phyloP scores from a whole-genome alignment of 805 yeast genomes.

The Maudiozyma saulgeensis region DNA sequence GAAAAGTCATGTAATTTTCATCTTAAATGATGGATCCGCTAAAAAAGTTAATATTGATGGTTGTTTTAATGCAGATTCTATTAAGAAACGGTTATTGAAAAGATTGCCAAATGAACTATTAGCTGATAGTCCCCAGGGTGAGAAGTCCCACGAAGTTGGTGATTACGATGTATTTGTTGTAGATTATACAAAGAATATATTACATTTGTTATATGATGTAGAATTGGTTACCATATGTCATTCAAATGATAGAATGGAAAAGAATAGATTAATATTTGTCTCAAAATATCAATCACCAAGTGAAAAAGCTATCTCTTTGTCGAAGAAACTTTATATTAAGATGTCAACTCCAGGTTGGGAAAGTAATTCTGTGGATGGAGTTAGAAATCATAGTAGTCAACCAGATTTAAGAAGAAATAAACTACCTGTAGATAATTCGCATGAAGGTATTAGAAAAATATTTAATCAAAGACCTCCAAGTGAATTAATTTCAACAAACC shows the following conservation, averaged over 20 bases:
- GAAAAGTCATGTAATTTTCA: slow-evolving; percentile 49
- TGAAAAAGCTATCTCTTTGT: slow-evolving; percentile 45
- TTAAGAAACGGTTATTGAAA: slow-evolving; percentile 59
- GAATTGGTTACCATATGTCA: slow-evolving; percentile 79
- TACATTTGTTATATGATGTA: slow-evolving; percentile 55
- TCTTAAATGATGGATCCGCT: slow-evolving; percentile 63
- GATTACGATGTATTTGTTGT: slow-evolving; percentile 55
- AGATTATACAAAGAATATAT: slow-evolving; percentile 32
- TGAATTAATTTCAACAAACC: slow-evolving; percentile 78
- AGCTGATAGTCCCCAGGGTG: slow-evolving; percentile 9
- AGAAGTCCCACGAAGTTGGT: slow-evolving; percentile 21
- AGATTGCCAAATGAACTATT: slow-evolving; percentile 32
- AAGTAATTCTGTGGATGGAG: not conserved
- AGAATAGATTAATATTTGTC: slow-evolving; percentile 60
- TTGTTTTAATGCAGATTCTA: slow-evolving; percentile 71
- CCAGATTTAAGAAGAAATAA: not conserved
- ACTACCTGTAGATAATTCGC: slow-evolving; percentile 19
- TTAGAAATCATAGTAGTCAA: not conserved
- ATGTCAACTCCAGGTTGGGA: not conserved
- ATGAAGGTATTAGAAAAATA: slow-evolving; percentile 31
- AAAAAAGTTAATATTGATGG: slow-evolving; percentile 64
- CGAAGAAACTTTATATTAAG: slow-evolving; percentile 36
- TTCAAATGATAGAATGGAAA: slow-evolving; percentile 60
- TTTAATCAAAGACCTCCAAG: slow-evolving; percentile 92
- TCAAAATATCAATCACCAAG: slow-evolving; percentile 56